A percentile compares a stretch with the other conserved stretches of the same genome.
These are phyloP conservation scores for Penicillium sp. DNA, from an alignment of 2,329 filamentous ascomycete genomes.

Conservation along the genomic window DNA sequence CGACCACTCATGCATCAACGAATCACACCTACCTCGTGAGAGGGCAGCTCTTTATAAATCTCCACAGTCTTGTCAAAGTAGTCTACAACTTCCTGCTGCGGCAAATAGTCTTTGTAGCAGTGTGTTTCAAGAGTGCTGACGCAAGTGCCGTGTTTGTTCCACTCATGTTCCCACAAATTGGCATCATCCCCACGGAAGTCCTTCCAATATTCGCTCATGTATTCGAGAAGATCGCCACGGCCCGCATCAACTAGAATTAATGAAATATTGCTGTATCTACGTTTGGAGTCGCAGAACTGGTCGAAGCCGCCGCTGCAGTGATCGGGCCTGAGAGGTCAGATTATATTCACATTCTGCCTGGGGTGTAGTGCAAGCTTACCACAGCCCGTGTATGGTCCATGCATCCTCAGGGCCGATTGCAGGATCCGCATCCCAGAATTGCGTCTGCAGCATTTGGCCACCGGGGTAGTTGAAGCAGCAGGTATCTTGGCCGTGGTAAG, in stretches of 20 bases:
- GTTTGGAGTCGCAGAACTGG: slow-evolving; percentile 60
- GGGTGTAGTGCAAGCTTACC: slow-evolving; percentile 39
- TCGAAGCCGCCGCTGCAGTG: slow-evolving; percentile 70
- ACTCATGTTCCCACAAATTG: slow-evolving; percentile 72
- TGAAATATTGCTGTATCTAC: slow-evolving; percentile 65
- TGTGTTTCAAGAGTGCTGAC: slow-evolving; percentile 65
- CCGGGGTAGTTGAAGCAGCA: slow-evolving; percentile 75
- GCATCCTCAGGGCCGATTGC: slow-evolving; percentile 64
- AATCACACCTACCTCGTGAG: slow-evolving; percentile 53
- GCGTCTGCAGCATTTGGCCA: slow-evolving; percentile 69
- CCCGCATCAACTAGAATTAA: slow-evolving; percentile 58
- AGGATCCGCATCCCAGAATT: slow-evolving; percentile 73
- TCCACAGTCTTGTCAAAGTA: slow-evolving; percentile 67
- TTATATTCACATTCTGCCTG: background rate
- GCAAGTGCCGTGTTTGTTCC: slow-evolving; percentile 74
- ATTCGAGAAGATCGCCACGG: slow-evolving; percentile 57
- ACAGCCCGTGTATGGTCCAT: slow-evolving; percentile 74
- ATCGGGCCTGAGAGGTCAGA: slow-evolving; percentile 52
- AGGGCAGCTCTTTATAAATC: slow-evolving; percentile 65
- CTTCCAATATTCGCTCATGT: slow-evolving; percentile 73
- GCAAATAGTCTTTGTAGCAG: slow-evolving; percentile 64
- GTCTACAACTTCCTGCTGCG: slow-evolving; percentile 64
- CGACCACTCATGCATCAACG: background rate
- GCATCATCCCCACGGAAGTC: slow-evolving; percentile 64
- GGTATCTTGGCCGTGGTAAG: slow-evolving; percentile 58